Conservation (phyloP, 768 basidiomycete genomes). For the Myochromella boudieri region DNA sequence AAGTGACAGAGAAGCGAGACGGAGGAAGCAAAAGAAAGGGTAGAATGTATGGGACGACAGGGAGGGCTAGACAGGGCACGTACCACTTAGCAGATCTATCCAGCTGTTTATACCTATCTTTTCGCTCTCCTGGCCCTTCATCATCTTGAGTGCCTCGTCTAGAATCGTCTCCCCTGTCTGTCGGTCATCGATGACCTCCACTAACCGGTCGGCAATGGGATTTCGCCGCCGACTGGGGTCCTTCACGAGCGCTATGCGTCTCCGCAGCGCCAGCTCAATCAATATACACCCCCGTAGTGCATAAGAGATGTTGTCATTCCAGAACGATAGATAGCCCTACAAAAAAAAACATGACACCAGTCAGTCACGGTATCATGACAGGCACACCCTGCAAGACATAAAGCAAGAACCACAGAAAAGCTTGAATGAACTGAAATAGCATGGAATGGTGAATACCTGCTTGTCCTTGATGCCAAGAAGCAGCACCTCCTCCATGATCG, state of each 20-base stretch:
- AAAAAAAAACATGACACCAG: neutral
- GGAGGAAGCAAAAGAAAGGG: neutral
- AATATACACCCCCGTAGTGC: slow-evolving; percentile 98
- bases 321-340: slow-evolving; percentile 92
- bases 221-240: slow-evolving; percentile 77
- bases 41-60: neutral
- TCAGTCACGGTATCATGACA: too few relatives aligned
- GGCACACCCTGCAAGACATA: neutral
- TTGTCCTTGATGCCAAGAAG: slow-evolving; percentile 95
- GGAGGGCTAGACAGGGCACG: slow-evolving; percentile 27
- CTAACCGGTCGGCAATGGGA: slow-evolving; percentile 76
- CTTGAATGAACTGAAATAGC: slow-evolving; percentile 9
- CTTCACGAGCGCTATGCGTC: slow-evolving; percentile 87
- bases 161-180: slow-evolving; percentile 96
- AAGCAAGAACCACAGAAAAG: neutral
- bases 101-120: slow-evolving; percentile 85
- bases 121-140: slow-evolving; percentile 77
- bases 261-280: slow-evolving; percentile 92
- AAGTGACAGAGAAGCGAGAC: neutral
- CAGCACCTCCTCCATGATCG: slow-evolving; percentile 96
- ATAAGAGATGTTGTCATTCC: slow-evolving; percentile 99
- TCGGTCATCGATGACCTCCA: slow-evolving; percentile 90
- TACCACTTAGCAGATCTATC: slow-evolving; percentile 94
- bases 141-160: slow-evolving; percentile 95
- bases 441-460: too few relatives aligned